Evolutionary conservation across 2,329 filamentous ascomycete species (phyloP).

Genomic region (Calonectria montana): DNA sequence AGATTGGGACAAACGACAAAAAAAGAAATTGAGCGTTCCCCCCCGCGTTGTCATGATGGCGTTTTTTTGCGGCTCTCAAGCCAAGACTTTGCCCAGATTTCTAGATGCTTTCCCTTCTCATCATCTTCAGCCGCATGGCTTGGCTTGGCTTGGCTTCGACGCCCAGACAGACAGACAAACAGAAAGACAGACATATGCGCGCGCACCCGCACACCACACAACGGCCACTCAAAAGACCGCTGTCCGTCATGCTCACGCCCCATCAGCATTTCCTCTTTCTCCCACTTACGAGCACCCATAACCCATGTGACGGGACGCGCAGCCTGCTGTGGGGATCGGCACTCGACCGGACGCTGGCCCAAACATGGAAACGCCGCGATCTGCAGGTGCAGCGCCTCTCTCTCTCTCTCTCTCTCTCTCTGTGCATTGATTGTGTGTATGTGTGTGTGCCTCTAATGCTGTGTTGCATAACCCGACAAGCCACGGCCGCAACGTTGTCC

Average conservation of each 20-base stretch:
- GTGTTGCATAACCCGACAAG: neutral
- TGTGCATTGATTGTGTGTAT: neutral
- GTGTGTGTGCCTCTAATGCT: neutral
- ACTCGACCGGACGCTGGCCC: neutral
- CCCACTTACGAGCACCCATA: neutral
- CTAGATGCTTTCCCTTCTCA: neutral
- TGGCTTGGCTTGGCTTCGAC: neutral
- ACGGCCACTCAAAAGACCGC: too few species aligned
- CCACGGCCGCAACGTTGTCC: neutral
- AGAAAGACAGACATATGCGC: neutral
- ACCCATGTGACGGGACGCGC: constrained; percentile 17
- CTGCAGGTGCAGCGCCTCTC: constrained; percentile 7
- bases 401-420: neutral
- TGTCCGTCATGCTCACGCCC: neutral
- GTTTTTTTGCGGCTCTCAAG: neutral
- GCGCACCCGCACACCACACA: neutral
- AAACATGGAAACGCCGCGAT: neutral
- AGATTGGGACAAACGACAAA: too few species aligned
- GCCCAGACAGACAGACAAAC: neutral
- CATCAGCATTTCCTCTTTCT: neutral
- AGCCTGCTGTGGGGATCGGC: constrained; percentile 16
- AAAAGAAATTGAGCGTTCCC: too few species aligned
- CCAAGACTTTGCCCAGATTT: constrained; percentile 4
- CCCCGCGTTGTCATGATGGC: neutral
- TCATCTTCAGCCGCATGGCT: neutral